Evolutionary conservation across 371 early-diverging fungal genomes (phyloP), one percentile per base, ranked within the genome.

Genomic region (Nosema muscidifuracis): DNA sequence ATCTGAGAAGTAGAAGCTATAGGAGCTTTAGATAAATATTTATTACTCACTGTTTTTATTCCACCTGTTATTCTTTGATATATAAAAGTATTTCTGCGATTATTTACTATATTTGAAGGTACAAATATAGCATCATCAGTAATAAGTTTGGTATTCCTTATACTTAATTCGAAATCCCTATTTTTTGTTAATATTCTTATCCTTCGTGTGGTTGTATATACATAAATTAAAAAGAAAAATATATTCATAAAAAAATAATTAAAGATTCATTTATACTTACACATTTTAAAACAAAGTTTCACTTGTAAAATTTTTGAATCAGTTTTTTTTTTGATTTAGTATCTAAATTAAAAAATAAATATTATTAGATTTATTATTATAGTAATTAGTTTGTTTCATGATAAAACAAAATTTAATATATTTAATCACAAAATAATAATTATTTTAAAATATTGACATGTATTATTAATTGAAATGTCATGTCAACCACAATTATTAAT

Each of bases 101-200:
- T 42, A 31, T 42, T 42, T 4, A 9, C 15, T 1, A 1, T 9
- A n/a, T 4, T 40, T 26, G 62, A 34, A n/a, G 38, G n/a, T 18
- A 18, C 26, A 28, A 62, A 6, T 28, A 62, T 2, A 16, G 1
- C 10, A 20, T 62, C 62, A 28, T 24, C 9, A 22, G 44, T 34
- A 40, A 7, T 7, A 26, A 1, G 2, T 33, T 18, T 12, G 22
- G 12, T 36, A 24, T 16, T 42, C 2, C 7, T 4, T 7, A 26
- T 26, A 20, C 15, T 33, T n/a, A 62, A 18, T 62, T 62, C 62
- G 16, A 18, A 42, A 30, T 40, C 43, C 24, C 42, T 16, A 20
- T 62, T 43, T 28, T 42, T 42, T 6, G 62, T 42, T 36, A 62
- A 20, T 33, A 62, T 42, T 24, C 42, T 62, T 22, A 62, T 40